A percentile compares a stretch with the other conserved stretches of the same genome.
Conservation (phyloP, 352 stramenopile genomes). For the Plasmopara halstedii region DNA sequence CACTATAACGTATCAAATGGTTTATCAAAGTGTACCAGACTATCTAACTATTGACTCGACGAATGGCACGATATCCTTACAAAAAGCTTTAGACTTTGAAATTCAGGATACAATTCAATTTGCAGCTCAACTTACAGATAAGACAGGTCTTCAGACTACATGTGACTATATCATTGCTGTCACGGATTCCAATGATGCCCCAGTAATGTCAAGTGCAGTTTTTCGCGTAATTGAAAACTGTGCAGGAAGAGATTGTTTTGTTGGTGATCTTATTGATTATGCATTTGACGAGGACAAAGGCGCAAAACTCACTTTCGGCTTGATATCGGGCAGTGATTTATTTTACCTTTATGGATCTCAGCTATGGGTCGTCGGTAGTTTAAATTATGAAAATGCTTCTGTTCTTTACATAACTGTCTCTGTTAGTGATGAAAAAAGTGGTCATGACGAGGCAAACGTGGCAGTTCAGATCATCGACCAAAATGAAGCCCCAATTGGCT, state of each 20-base stretch:
- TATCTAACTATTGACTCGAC: slow-evolving; percentile 4
- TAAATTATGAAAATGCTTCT: slow-evolving; percentile 15
- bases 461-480: slow-evolving; percentile 22
- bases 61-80: slow-evolving; percentile 19
- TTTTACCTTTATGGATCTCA: slow-evolving; percentile 13
- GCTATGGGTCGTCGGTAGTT: slow-evolving; percentile 7
- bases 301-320: slow-evolving; percentile 25
- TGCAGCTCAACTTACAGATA: slow-evolving; percentile 38
- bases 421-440: slow-evolving; percentile 18
- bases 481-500: slow-evolving; percentile 24
- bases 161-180: slow-evolving; percentile 42
- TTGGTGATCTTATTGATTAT: slow-evolving; percentile 29
- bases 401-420: slow-evolving; percentile 18
- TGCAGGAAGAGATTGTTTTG: slow-evolving; percentile 28
- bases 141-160: slow-evolving; percentile 21
- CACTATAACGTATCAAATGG: slow-evolving; percentile 3
- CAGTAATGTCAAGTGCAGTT: slow-evolving; percentile 23
- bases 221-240: slow-evolving; percentile 52
- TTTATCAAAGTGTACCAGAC: slow-evolving; percentile 6
- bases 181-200: slow-evolving; percentile 38
- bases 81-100: slow-evolving; percentile 34
- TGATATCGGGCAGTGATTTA: slow-evolving; percentile 2
- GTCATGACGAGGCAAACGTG: slow-evolving; percentile 10
- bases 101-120: slow-evolving; percentile 25
- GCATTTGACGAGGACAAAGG: slow-evolving; percentile 41